Evolutionary conservation across 345 rosid genomes (phyloP), one percentile per base, ranked within the genome.

Genomic region (Citrus australasica): DNA sequence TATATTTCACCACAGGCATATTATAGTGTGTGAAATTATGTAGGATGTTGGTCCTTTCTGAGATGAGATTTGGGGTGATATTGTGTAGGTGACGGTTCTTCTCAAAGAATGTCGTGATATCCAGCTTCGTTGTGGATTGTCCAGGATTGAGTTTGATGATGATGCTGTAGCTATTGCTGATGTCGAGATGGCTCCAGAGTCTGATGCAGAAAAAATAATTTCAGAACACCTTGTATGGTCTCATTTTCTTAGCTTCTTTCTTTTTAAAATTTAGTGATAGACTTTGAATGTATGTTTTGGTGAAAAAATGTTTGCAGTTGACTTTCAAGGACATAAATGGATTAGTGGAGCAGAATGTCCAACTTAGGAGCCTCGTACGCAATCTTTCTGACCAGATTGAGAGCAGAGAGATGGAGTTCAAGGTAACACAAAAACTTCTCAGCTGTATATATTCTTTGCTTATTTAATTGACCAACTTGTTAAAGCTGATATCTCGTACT

Each of bases 21-120:
- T 32, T 32, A 7, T 64, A 17, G 68, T 14, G 33, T 16, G 32
- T 64, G 28, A 62, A 62, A 10, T 21, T 30, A 22, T 73, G 21
- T 56, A 58, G 60, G 35, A 7, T 40, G 11, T 51, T 79, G 24
- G 48, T 79, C 46, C 9, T 25, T 7, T 75, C 61, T 42, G 17
- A 19, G 51, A 35, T 32, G 42, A 38, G 46, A 40, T 40, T 40
- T 40, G 46, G 46, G 46, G 46, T 40, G 46, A 40, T 38, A 8
- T 40, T 40, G 27, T 80, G 40, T 84, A 95, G 99, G 96, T 95
- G 72, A 91, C 99, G 2, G 73, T 95, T 78, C 98, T 95, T 65
- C 90, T 95, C 58, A 95, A 93, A 89, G 99, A 95, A 82, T 95
- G 99, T 73, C 93, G 97, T 69, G 97, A 93, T 79, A 88, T 95